Conservation (phyloP, 805 yeast species). For the Lachancea fermentati region DNA sequence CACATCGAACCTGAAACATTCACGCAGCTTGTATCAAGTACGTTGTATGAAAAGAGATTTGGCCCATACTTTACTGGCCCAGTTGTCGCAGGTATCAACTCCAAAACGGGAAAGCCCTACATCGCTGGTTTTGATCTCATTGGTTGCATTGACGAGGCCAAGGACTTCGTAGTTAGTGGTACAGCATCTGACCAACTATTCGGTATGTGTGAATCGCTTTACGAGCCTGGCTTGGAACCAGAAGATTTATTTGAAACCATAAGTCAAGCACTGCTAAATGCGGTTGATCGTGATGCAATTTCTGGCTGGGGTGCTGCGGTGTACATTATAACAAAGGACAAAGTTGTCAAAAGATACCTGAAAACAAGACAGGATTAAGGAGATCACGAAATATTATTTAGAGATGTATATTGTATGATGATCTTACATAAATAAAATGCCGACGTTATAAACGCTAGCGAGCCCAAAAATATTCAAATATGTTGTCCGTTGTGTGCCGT, state of each 20-base stretch:
- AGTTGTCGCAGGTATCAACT: conserved; percentile 88
- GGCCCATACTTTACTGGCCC: conserved; percentile 98
- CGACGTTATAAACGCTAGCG: background rate
- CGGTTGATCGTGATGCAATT: conserved; percentile 94
- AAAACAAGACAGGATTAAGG: conserved; percentile 90
- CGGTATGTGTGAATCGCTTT: conserved; percentile 97
- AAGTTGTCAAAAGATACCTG: conserved; percentile 78
- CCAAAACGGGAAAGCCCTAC: conserved; percentile 78
- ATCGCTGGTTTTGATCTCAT: conserved; percentile 93
- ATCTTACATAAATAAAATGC: background rate
- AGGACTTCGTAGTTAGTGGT: conserved; percentile 92
- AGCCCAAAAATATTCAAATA: background rate
- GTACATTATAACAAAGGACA: conserved; percentile 85
- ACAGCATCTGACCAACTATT: conserved; percentile 95
- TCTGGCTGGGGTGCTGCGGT: conserved; percentile 99
- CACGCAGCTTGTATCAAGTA: conserved; percentile 85
- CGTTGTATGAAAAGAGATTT: conserved; percentile 84
- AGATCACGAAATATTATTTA: background rate
- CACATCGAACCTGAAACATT: conserved; percentile 88
- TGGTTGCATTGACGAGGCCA: conserved; percentile 93
- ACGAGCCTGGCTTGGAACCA: conserved; percentile 89
- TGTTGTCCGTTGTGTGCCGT: no score
- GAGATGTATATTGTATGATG: conserved; percentile 8
- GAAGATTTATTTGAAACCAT: conserved; percentile 95
- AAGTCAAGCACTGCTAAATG: conserved; percentile 87